A percentile compares a stretch with the other conserved stretches of the same genome.
These are phyloP conservation scores for Schoenoplectus tabernaemontani DNA, from an alignment of 202 grass and related monocot species.

Conservation along the genomic window DNA sequence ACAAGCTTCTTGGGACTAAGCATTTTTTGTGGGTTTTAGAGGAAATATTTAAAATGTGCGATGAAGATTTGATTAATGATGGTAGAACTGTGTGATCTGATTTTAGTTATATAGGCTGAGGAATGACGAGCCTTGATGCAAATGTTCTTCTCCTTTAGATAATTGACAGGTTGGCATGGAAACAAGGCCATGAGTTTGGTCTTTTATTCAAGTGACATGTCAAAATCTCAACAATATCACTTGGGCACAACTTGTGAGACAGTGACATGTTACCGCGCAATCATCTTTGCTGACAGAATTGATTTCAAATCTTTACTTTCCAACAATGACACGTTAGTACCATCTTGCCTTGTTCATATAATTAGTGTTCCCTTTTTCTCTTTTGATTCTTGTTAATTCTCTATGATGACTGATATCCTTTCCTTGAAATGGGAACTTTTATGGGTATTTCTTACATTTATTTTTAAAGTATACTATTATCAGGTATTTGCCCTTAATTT, in stretches of 20 bases:
- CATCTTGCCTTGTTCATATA: background rate
- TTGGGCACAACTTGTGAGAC: background rate
- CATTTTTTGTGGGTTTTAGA: background rate
- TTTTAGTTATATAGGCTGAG: constrained; percentile 40
- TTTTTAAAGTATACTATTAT: no score
- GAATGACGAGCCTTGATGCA: constrained; percentile 9
- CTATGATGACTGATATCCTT: background rate
- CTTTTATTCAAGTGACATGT: background rate
- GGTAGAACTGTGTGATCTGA: background rate
- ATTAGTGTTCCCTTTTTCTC: background rate
- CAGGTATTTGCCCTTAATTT: no score
- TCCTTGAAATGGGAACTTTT: no score
- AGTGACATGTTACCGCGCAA: background rate
- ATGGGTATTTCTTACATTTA: no score
- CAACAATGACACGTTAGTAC: background rate
- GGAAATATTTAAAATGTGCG: background rate
- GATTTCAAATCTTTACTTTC: background rate
- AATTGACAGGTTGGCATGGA: constrained; percentile 19
- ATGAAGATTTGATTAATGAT: background rate
- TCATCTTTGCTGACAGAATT: background rate
- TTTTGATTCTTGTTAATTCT: background rate
- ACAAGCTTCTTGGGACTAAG: constrained; percentile 15
- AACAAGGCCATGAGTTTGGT: constrained; percentile 33
- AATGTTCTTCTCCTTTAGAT: no score
- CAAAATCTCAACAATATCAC: background rate